phyloP scores from a whole-genome alignment of 139 green algal genomes.

The Pseudopediastrum boryanum region DNA sequence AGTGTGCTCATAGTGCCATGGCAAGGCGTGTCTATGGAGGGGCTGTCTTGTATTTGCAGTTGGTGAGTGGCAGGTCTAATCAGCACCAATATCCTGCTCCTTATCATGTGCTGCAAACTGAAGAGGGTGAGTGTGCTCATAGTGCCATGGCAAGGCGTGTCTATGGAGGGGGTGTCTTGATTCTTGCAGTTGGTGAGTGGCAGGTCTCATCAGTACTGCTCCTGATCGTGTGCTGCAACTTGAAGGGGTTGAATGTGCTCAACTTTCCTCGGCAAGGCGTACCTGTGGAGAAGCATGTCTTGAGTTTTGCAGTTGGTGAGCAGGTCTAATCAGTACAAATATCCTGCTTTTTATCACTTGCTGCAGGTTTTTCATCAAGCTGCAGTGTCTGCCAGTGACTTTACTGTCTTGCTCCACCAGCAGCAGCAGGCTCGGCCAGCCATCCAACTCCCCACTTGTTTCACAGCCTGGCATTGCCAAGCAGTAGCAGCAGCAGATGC shows the following conservation, averaged over 20 bases:
- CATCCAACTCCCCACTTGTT: not conserved
- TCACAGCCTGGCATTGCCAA: not conserved
- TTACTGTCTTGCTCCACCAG: slow-evolving; percentile 16
- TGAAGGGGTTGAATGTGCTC: not conserved
- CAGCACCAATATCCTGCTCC: not conserved
- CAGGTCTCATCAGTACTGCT: no score
- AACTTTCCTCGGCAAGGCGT: not conserved
- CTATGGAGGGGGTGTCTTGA: no score
- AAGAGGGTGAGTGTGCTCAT: no score
- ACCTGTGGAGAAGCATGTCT: not conserved
- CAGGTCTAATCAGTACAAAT: not conserved
- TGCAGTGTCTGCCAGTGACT: not conserved
- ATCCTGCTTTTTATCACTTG: not conserved
- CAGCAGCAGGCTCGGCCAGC: not conserved
- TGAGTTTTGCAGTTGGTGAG: not conserved
- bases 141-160: no score
- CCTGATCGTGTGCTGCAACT: not conserved
- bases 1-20: not conserved
- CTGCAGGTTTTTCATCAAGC: not conserved
- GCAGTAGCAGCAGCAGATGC: slow-evolving; percentile 6
- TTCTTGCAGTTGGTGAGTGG: no score
- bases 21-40: not conserved
- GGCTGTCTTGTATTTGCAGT: not conserved
- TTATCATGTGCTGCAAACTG: not conserved
- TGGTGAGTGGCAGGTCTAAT: not conserved